Evolutionary conservation across 164 flowering plant genomes (phyloP).

Genomic region (Pachysandra terminalis): DNA sequence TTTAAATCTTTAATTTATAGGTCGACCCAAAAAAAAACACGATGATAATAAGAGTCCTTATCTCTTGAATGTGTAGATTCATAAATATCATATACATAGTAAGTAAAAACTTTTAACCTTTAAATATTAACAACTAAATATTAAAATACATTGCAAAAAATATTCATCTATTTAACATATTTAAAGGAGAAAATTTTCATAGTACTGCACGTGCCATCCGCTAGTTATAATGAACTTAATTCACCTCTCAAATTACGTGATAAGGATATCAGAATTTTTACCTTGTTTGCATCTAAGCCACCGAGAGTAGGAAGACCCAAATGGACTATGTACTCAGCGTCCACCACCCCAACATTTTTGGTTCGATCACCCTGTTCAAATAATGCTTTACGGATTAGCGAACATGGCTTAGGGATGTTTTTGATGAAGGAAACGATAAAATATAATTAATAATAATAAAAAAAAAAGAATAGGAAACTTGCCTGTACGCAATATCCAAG

Average conservation of each 20-base stretch:
- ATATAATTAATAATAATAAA: too few relatives aligned
- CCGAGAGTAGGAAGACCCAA: slow-evolving; percentile 80
- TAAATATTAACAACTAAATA: too few relatives aligned
- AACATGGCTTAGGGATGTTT: neutral
- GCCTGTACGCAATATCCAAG: slow-evolving; percentile 97
- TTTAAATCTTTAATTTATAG: too few relatives aligned
- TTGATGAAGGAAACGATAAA: neutral
- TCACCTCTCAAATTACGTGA: neutral
- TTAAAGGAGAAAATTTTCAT: too few relatives aligned
- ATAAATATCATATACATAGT: too few relatives aligned
- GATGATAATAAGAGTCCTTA: too few relatives aligned
- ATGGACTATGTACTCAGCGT: slow-evolving; percentile 78
- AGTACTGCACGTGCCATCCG: too few relatives aligned
- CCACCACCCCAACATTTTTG: slow-evolving; percentile 83
- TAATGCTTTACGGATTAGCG: neutral
- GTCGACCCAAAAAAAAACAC: too few relatives aligned
- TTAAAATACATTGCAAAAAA: too few relatives aligned
- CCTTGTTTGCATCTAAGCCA: slow-evolving; percentile 35
- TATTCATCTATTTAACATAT: neutral
- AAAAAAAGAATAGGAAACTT: slow-evolving; percentile 12
- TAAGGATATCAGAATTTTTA: slow-evolving; percentile 5
- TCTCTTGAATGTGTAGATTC: too few relatives aligned
- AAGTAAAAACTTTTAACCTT: too few relatives aligned
- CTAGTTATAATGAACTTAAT: neutral
- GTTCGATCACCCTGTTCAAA: slow-evolving; percentile 71